These are phyloP conservation scores for Psilocybe mexicana DNA, from an alignment of 1,284 basidiomycete species.

Conservation along the genomic window DNA sequence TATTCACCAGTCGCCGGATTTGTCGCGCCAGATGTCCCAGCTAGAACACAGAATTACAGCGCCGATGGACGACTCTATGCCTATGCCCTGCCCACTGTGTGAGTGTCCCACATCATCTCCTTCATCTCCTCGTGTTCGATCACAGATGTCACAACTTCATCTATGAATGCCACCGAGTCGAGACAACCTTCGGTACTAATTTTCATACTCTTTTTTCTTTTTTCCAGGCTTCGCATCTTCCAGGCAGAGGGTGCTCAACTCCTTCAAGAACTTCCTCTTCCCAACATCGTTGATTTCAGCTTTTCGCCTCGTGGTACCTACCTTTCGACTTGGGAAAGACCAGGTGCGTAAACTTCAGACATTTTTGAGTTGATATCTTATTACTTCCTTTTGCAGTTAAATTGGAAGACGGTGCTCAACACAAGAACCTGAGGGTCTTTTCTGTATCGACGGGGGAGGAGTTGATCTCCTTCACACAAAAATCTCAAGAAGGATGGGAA, in stretches of 20 bases:
- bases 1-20: conserved; percentile 74
- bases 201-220: conserved; percentile 7
- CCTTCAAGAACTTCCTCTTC: conserved; percentile 67
- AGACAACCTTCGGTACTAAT: conserved; percentile 4
- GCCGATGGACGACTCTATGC: conserved; percentile 87
- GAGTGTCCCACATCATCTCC: conserved; percentile 32
- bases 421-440: conserved; percentile 89
- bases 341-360: conserved; percentile 42
- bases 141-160: conserved; percentile 16
- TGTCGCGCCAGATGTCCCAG: conserved; percentile 63
- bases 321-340: conserved; percentile 93
- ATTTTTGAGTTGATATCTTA: conserved; percentile 5
- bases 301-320: conserved; percentile 95
- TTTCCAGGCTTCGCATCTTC: conserved; percentile 69
- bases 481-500: conserved; percentile 83
- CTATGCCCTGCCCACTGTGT: conserved; percentile 77
- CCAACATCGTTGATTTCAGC: conserved; percentile 79
- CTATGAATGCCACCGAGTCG: conserved; percentile 8
- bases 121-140: conserved; percentile 15
- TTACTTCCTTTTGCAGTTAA: conserved; percentile 47
- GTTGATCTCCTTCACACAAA: conserved; percentile 81
- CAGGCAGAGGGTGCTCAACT: conserved; percentile 75
- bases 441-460: conserved; percentile 80
- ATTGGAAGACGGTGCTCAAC: conserved; percentile 78
- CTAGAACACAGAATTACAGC: conserved; percentile 84